Evolutionary conservation across 1,284 basidiomycete species (phyloP).

Genomic region (Irpex rosettiformis): DNA sequence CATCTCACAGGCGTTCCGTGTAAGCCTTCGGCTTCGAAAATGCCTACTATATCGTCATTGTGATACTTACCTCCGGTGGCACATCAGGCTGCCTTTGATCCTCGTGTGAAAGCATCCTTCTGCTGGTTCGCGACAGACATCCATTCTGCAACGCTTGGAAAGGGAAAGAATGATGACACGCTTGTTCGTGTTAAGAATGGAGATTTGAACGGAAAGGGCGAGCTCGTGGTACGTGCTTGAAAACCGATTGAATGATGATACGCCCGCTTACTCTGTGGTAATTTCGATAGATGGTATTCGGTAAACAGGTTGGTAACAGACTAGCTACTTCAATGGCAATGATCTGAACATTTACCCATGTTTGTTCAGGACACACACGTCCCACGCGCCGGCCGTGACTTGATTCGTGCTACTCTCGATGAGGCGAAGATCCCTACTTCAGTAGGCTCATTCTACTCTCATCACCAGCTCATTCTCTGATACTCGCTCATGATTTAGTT

Average conservation of each 20-base stretch:
- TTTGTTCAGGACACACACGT: slow-evolving; percentile 77
- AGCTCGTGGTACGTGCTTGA: slow-evolving; percentile 66
- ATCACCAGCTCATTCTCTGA: background rate
- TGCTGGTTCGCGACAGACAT: slow-evolving; percentile 95
- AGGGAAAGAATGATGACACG: slow-evolving; percentile 78
- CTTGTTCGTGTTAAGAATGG: slow-evolving; percentile 70
- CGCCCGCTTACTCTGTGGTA: background rate
- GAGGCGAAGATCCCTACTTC: slow-evolving; percentile 70
- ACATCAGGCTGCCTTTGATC: slow-evolving; percentile 77
- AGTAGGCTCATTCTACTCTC: slow-evolving; percentile 38
- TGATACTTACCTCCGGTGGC: background rate
- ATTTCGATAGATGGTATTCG: slow-evolving; percentile 84
- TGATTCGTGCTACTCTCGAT: slow-evolving; percentile 80
- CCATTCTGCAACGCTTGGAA: slow-evolving; percentile 82
- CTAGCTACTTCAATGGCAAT: background rate
- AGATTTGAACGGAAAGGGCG: slow-evolving; percentile 73
- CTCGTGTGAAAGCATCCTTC: slow-evolving; percentile 77
- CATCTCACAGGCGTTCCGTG: slow-evolving; percentile 19
- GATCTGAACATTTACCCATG: background rate
- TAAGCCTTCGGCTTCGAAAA: slow-evolving; percentile 6
- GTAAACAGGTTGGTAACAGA: slow-evolving; percentile 65
- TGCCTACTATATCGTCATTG: background rate
- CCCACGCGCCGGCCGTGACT: slow-evolving; percentile 76
- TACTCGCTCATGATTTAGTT: slow-evolving; percentile 49
- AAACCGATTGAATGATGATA: background rate